A percentile compares a stretch with the other conserved stretches of the same genome.
phyloP scores from a whole-genome alignment of 179 eudicot genomes.

The Beta macrorhiza region DNA sequence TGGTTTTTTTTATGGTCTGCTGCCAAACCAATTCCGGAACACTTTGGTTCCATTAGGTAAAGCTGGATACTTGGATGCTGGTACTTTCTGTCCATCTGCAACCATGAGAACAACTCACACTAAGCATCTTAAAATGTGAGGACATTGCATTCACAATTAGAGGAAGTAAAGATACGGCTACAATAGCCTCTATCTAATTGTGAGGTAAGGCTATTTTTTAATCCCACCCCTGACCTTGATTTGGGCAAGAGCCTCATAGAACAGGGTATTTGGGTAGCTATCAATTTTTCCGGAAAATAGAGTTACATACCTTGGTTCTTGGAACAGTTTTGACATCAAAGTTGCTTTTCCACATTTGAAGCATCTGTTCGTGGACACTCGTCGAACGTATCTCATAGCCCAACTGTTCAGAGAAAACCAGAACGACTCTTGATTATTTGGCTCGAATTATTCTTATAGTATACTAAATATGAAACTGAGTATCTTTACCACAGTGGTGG shows the following conservation, averaged over 20 bases:
- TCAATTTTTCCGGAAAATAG: neutral
- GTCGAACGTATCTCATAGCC: slow-evolving; percentile 95
- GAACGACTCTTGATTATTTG: neutral
- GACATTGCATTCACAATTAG: neutral
- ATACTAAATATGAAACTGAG: neutral
- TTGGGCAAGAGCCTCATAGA: neutral
- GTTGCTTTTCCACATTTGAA: slow-evolving; percentile 71
- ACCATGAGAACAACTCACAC: neutral
- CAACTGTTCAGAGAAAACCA: slow-evolving; percentile 38
- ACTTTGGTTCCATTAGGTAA: slow-evolving; percentile 63
- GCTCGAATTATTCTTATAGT: neutral
- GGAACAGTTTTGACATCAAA: slow-evolving; percentile 78
- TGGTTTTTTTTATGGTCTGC: slow-evolving; percentile 27
- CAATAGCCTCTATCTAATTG: neutral
- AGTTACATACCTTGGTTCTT: slow-evolving; percentile 62
- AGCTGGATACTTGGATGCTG: slow-evolving; percentile 90
- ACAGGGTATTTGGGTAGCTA: neutral
- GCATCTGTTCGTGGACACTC: slow-evolving; percentile 88
- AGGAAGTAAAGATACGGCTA: neutral
- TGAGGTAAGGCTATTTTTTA: neutral
- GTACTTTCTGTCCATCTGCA: slow-evolving; percentile 74
- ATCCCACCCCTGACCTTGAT: neutral
- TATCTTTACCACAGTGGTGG: slow-evolving; percentile 59
- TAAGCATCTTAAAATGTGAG: neutral
- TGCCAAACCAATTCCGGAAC: slow-evolving; percentile 30